A percentile compares a stretch with the other conserved stretches of the same genome.
These are phyloP conservation scores for Biscogniauxia marginata DNA, from an alignment of 2,329 filamentous ascomycete genomes.

Conservation along the genomic window DNA sequence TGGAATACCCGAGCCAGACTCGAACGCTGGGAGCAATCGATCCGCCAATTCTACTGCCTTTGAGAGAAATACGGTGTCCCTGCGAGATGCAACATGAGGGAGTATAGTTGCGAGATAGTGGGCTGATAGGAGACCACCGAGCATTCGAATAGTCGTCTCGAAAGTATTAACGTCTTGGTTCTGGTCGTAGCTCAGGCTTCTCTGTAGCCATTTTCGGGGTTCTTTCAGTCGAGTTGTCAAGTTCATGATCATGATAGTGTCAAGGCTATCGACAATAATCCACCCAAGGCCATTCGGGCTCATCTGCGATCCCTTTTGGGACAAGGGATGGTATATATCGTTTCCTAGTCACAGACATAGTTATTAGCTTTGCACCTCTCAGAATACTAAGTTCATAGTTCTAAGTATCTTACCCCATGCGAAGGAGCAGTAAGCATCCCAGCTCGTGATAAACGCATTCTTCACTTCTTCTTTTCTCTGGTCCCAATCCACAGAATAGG, in stretches of 20 bases:
- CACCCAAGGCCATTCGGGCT: conserved; percentile 83
- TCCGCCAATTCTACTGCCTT: conserved; percentile 90
- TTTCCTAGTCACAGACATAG: conserved; percentile 49
- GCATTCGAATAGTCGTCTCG: conserved; percentile 94
- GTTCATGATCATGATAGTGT: conserved; percentile 98
- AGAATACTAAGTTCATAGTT: neutral
- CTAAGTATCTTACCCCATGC: conserved; percentile 71
- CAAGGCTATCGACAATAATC: conserved; percentile 93
- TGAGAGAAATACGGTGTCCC: conserved; percentile 87
- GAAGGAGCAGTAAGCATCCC: conserved; percentile 85
- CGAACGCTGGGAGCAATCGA: conserved; percentile 79
- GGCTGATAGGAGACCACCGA: conserved; percentile 84
- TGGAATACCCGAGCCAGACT: conserved; percentile 79
- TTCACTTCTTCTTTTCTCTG: conserved; percentile 19
- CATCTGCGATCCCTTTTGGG: conserved; percentile 77
- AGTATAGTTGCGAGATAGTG: conserved; percentile 84
- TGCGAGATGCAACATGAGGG: conserved; percentile 68
- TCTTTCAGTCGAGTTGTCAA: conserved; percentile 77
- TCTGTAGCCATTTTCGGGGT: conserved; percentile 82
- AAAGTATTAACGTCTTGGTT: conserved; percentile 95
- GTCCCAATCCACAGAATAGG: conserved; percentile 12
- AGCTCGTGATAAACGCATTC: conserved; percentile 81
- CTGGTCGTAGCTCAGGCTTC: conserved; percentile 77
- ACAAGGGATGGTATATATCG: conserved; percentile 81
- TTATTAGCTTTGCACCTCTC: conserved; percentile 27